phyloP scores from a whole-genome alignment of 306 rosid genomes.

The Acacia acuminata region DNA sequence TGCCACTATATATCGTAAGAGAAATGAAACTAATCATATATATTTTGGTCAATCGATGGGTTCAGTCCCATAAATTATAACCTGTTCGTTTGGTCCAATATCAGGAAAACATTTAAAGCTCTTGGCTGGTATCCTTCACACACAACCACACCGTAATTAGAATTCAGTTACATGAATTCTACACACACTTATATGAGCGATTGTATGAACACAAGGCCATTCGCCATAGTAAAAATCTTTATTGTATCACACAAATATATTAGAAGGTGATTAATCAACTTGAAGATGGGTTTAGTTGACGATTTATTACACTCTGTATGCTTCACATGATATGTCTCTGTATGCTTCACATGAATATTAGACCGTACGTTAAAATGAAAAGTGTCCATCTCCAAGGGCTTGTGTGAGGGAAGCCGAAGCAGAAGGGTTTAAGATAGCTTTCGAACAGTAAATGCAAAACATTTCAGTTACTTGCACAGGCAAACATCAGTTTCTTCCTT shows the following conservation, averaged over 20 bases:
- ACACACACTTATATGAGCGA: neutral
- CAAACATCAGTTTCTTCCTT: constrained; percentile 41
- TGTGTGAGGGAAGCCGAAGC: constrained; percentile 1
- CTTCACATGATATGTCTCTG: neutral
- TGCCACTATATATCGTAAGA: neutral
- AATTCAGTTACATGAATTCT: neutral
- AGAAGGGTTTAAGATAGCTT: constrained; percentile 48
- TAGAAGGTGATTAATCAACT: neutral
- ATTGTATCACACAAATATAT: too few species aligned
- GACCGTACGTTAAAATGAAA: constrained; percentile 11
- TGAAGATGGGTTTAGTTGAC: neutral
- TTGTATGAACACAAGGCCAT: neutral
- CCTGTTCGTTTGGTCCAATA: neutral
- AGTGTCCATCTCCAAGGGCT: too few species aligned
- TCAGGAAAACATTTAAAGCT: neutral
- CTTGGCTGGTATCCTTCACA: neutral
- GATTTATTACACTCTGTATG: neutral
- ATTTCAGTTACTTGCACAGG: constrained; percentile 47
- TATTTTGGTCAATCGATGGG: neutral
- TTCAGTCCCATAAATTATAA: neutral
- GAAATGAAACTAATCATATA: neutral
- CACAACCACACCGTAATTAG: neutral
- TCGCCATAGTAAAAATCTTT: too few species aligned
- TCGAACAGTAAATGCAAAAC: constrained; percentile 39
- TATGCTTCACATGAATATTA: neutral